Conservation (phyloP, 2,329 filamentous ascomycete species). For the Macroventuria anomochaeta region DNA sequence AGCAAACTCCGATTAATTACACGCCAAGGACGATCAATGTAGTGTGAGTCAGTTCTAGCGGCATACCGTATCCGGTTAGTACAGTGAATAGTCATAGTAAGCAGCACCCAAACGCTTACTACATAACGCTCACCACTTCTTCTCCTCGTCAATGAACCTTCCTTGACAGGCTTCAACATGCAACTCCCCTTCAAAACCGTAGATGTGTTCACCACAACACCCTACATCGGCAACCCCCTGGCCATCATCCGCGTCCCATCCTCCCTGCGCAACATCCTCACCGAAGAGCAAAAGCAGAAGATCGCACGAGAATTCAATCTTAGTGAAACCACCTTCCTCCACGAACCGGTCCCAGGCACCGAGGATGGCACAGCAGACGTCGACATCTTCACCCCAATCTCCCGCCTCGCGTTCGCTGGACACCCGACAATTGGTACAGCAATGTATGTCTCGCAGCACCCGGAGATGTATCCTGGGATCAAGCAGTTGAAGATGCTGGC, state of each 20-base stretch:
- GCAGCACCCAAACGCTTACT: background rate
- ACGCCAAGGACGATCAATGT: background rate
- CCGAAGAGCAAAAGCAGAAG: constrained; percentile 57
- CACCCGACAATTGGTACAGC: constrained; percentile 64
- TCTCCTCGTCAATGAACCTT: background rate
- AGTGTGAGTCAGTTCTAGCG: background rate
- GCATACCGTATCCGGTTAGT: background rate
- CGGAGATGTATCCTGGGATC: constrained; percentile 20
- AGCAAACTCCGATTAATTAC: background rate
- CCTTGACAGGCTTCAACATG: constrained; percentile 17
- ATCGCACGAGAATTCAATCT: constrained; percentile 64
- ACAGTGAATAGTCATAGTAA: constrained; percentile 1
- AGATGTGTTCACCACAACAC: constrained; percentile 56
- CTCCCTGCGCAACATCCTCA: constrained; percentile 38
- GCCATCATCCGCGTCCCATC: constrained; percentile 58
- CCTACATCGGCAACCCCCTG: constrained; percentile 59
- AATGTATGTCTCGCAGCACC: constrained; percentile 50
- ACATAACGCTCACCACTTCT: background rate
- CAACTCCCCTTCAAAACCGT: constrained; percentile 47
- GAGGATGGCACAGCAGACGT: constrained; percentile 35
- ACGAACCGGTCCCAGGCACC: constrained; percentile 36
- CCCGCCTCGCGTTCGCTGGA: constrained; percentile 62
- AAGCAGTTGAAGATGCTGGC: constrained; percentile 24
- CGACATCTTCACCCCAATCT: constrained; percentile 60
- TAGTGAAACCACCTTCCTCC: constrained; percentile 62